Percentiles rank a stretch among this genome's conserved stretches.
Conservation (phyloP, 129 eudicot species). For the Saussurea involucrata region DNA sequence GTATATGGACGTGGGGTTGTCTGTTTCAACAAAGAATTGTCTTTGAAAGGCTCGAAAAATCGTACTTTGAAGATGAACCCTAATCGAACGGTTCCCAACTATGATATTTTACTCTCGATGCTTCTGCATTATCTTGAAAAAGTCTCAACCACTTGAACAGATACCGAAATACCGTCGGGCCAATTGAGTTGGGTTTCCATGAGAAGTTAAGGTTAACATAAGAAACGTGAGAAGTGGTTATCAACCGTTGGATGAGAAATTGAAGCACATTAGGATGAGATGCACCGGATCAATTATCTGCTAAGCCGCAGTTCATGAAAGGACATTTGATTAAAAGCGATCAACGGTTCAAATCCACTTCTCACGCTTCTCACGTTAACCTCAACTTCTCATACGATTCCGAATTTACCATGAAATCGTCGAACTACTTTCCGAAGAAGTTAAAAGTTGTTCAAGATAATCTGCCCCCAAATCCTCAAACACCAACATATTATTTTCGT, state of each 20-base stretch:
- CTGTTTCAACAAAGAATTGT: background rate
- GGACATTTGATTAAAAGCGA: too few species aligned
- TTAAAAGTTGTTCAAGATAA: conserved; percentile 56
- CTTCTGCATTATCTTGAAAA: background rate
- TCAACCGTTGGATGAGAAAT: too few species aligned
- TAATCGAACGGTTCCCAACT: background rate
- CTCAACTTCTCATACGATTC: too few species aligned
- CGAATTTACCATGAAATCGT: conserved; percentile 19
- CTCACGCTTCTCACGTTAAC: too few species aligned
- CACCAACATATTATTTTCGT: conserved; percentile 41
- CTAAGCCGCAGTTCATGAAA: too few species aligned
- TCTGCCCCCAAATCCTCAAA: conserved; percentile 89
- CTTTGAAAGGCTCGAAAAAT: background rate
- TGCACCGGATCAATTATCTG: too few species aligned
- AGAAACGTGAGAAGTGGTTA: too few species aligned
- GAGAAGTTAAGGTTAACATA: too few species aligned
- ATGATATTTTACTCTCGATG: background rate
- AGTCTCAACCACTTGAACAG: background rate
- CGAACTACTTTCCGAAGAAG: conserved; percentile 36
- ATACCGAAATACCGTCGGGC: background rate
- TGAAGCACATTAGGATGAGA: too few species aligned
- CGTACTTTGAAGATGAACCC: background rate
- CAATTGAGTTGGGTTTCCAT: too few species aligned
- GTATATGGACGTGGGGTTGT: background rate
- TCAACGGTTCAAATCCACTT: too few species aligned